Evolutionary conservation across 2,329 filamentous ascomycete species (phyloP), one percentile per base, ranked within the genome.

Genomic region (Chrysoporthe puriensis): DNA sequence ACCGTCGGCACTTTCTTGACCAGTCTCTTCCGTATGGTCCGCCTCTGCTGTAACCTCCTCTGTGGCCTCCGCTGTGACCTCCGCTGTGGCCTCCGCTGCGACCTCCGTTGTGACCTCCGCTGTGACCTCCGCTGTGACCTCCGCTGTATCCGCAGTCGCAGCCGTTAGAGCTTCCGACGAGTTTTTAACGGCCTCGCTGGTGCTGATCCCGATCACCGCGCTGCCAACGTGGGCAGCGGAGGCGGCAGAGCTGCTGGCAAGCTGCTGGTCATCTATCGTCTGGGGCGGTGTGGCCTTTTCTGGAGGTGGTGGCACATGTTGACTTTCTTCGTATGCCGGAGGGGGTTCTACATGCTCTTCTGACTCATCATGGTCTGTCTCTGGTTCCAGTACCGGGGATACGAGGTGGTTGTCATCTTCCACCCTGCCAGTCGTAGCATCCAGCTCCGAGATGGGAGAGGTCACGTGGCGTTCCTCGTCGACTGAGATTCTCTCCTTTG

Each of bases 241-340:
- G 1, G 48, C 46, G 5, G 58, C 50, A 9, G 65, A 66, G 1
- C 62, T 42, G 36, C 61, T 14, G 1, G 61, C 62, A 13, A 58
- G 65, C 5, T 6, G 8, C 4, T 69, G 50, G 32, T 59, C 44
- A 9, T 48, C 16, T 56, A 4, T 26, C 21, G 50, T 2, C 48
- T 42, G 36, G 16, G 26, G 43, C 4, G 42, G 18, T 14, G 63
- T 7, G 42, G 43, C 32, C 62, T 69, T 69, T 42, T 69, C 68
- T 26, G 68, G 65, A 5, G 68, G 68, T 8, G 68, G 52, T 14
- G 59, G 62, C n/a, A 65, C 48, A 5, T 46, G 32, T 13, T 67
- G 43, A 2, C 18, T 60, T 40, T 67, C 68, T 44, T 69, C 65
- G 32, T 69, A 69, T n/a, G 68, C 65, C 4, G 68, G 68, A 42